Evolutionary conservation across 2,329 filamentous ascomycete genomes (phyloP), one percentile per base, ranked within the genome.

Genomic region (Stenocarpella maydis): DNA sequence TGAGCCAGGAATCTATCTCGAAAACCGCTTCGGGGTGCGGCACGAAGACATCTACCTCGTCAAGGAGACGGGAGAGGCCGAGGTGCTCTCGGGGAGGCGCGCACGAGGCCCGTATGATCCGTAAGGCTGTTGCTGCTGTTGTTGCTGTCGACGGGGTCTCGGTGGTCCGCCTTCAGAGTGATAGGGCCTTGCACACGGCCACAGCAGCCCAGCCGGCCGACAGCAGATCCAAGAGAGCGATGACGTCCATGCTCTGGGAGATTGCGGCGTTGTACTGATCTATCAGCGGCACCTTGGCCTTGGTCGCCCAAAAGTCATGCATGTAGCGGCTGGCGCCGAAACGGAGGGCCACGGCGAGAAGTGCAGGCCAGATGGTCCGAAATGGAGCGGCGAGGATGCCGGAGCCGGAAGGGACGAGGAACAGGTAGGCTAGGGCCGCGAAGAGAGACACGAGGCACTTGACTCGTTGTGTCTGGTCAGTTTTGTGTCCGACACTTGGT

Each of bases 21-120:
- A 87, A 26, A 83, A 84, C 31, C 83, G 84, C 58, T 91, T 91
- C 75, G 88, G 88, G 0, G 87, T 90, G 1, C 80, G 88, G 45
- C 87, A 90, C 74, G 89, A 91, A 74, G 88, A 91, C 74, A 82
- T 90, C 9, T 83, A 89, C 64, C 78, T 90, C 4, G 85, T 91
- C 9, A 86, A 76, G 67, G 84, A 85, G 67, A 75, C 83, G 65
- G 86, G 83, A 0, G 81, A 85, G 65, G 84, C 88, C 0, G 85
- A 88, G 54, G 77, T 89, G 15, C 76, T 90, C 58, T 89, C 84
- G 26, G 87, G 87, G 1, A 80, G 76, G 3, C 82, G 85, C 66
- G 87, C 88, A 2, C 78, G 69, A 2, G 82, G 83, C 6, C 82
- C 88, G 2, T 89, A 87, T 79, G 80, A 88, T 52, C 87, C 88